Percentiles rank a stretch among this genome's conserved stretches.
phyloP scores from a whole-genome alignment of 352 stramenopile species.

The Phytophthora palmivora region DNA sequence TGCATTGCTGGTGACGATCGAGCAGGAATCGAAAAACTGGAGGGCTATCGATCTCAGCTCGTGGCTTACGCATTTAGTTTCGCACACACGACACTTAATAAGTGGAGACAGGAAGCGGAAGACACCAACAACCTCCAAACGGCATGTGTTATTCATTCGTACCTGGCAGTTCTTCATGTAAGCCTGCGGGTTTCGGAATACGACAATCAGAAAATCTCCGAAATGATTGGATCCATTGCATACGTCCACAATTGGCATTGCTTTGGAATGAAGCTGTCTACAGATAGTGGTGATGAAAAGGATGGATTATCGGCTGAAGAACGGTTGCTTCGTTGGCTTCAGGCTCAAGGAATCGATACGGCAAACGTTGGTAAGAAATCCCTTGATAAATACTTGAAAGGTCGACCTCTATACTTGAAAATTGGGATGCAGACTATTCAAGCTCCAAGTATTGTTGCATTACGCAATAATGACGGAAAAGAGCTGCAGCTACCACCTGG shows the following conservation, averaged over 20 bases:
- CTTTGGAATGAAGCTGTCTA: slow-evolving; percentile 88
- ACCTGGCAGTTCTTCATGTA: slow-evolving; percentile 74
- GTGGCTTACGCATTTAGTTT: slow-evolving; percentile 76
- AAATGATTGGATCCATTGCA: slow-evolving; percentile 83
- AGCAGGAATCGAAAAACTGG: slow-evolving; percentile 49
- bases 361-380: slow-evolving; percentile 82
- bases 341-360: slow-evolving; percentile 91
- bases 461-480: slow-evolving; percentile 59
- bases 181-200: slow-evolving; percentile 78
- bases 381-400: slow-evolving; percentile 88
- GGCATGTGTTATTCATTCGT: slow-evolving; percentile 88
- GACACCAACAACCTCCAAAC: slow-evolving; percentile 78
- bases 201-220: slow-evolving; percentile 63
- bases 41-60: slow-evolving; percentile 61
- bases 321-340: slow-evolving; percentile 85
- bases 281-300: slow-evolving; percentile 49
- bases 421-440: slow-evolving; percentile 90
- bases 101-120: slow-evolving; percentile 82
- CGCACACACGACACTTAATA: slow-evolving; percentile 71
- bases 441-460: slow-evolving; percentile 81
- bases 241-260: slow-evolving; percentile 93
- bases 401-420: slow-evolving; percentile 87
- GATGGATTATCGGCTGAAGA: slow-evolving; percentile 73
- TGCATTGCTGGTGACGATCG: slow-evolving; percentile 39
- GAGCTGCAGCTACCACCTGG: slow-evolving; percentile 77